These are phyloP conservation scores for Didymella arachidicola DNA, from an alignment of 2,329 filamentous ascomycete genomes.

Conservation along the genomic window DNA sequence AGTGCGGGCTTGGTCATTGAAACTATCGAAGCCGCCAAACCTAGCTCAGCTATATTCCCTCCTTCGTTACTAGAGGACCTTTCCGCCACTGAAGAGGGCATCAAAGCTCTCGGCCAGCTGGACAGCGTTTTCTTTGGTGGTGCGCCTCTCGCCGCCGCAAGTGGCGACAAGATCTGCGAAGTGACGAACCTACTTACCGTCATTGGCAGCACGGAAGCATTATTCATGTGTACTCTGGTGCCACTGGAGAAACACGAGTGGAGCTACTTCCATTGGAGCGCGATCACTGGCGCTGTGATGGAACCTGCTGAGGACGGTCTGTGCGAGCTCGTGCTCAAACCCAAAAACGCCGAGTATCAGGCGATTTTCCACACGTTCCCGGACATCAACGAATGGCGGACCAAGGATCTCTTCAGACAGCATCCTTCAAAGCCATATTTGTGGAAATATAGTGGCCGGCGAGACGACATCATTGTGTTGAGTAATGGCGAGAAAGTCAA, in stretches of 20 bases:
- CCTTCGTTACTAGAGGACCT: slow-evolving; percentile 18
- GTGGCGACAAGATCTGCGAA: slow-evolving; percentile 20
- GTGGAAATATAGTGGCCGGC: slow-evolving; percentile 42
- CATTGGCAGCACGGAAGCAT: slow-evolving; percentile 19
- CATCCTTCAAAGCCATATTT: slow-evolving; percentile 28
- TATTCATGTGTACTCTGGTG: slow-evolving; percentile 11
- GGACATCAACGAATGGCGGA: slow-evolving; percentile 18
- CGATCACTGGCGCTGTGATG: slow-evolving; percentile 14
- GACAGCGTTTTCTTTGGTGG: slow-evolving; percentile 21
- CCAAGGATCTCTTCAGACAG: slow-evolving; percentile 27
- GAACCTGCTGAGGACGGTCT: slow-evolving; percentile 10
- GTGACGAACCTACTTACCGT: slow-evolving; percentile 17
- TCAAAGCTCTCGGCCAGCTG: slow-evolving; percentile 9
- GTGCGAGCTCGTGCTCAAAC: slow-evolving; percentile 15
- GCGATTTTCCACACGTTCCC: slow-evolving; percentile 16
- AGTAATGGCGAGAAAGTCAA: slow-evolving; percentile 44
- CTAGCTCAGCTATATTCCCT: slow-evolving; percentile 13
- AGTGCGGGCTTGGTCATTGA: slow-evolving; percentile 15
- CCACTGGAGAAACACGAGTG: slow-evolving; percentile 5
- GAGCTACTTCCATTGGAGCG: slow-evolving; percentile 20
- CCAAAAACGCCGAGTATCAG: slow-evolving; percentile 4
- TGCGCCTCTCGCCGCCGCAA: slow-evolving; percentile 18
- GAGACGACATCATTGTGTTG: slow-evolving; percentile 46
- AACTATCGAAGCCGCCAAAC: slow-evolving; percentile 7
- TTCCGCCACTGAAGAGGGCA: slow-evolving; percentile 6